Evolutionary conservation across 2,329 filamentous ascomycete genomes (phyloP), one percentile per base, ranked within the genome.

Genomic region (Colletotrichum paranaense): DNA sequence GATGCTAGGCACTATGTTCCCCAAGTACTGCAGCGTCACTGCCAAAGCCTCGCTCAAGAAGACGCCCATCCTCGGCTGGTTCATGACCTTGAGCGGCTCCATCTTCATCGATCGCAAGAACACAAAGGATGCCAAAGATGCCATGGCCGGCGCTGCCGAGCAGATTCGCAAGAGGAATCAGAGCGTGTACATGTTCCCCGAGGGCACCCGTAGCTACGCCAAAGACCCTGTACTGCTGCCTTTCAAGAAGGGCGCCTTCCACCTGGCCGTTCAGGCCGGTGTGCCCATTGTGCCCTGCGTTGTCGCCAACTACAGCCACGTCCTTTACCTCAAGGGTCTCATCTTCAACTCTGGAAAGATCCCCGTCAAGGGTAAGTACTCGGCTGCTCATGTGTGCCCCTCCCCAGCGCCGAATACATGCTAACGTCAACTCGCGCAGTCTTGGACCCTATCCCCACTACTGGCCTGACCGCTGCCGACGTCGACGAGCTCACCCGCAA

Each of bases 241-340:
- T n/a, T 99, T 98, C 88, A 99, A 99, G 86, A 99, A 99, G 87
- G 97, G 97, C 73, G 97, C 96, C 59, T 99, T 99, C 84, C 96
- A 99, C 82, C 89, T 99, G 42, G 97, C 97, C 58, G 91, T 99
- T 24, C 94, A 98, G 87, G 96, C 96, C 2, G 93, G 95, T 76
- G 97, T 98, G 6, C 95, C 95, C 30, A 94, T 99, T 78, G 92
- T 99, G 4, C 97, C 97, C 0, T 89, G 97, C 46, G 92, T 95
- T 59, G 90, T 91, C 35, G 93, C 93, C 80, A 95, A 95, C 84
- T 96, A 96, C 82, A 92, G 92, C 77, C 90, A 95, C 80, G 80
- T 95, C 42, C 84, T 95, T 75, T 91, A 90, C 78, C 83, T 92
- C 77, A 91, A 92, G 83, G 86, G 86, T 57, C 80, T 90, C 77